These are phyloP conservation scores for Centella asiatica DNA, from an alignment of 129 eudicot species.

Conservation along the genomic window DNA sequence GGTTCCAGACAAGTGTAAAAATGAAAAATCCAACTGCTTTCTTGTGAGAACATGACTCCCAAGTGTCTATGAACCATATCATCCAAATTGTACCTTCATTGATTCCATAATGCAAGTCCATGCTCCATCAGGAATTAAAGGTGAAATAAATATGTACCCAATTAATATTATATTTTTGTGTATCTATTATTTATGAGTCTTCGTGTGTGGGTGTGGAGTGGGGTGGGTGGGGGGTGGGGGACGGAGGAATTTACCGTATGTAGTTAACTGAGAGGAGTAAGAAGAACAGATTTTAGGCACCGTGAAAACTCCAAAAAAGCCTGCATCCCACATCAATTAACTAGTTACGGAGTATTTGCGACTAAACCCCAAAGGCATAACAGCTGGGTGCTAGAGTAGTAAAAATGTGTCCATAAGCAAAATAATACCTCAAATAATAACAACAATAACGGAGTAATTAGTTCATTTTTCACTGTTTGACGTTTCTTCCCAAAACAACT, in stretches of 20 bases:
- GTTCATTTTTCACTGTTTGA: too few species aligned
- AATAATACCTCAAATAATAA: too few species aligned
- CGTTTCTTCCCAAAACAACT: too few species aligned
- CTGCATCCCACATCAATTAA: slow-evolving; percentile 24
- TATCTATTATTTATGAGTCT: too few species aligned
- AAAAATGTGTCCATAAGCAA: too few species aligned
- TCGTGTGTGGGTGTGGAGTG: neutral
- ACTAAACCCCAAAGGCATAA: too few species aligned
- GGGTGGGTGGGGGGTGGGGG: neutral
- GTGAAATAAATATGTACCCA: too few species aligned
- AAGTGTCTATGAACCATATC: slow-evolving; percentile 54
- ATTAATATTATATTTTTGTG: too few species aligned
- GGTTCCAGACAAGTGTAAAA: slow-evolving; percentile 69
- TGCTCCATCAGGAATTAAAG: too few species aligned
- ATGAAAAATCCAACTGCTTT: slow-evolving; percentile 62
- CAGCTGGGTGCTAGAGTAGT: too few species aligned
- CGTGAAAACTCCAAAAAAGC: slow-evolving; percentile 77
- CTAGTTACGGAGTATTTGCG: neutral
- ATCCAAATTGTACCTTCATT: slow-evolving; percentile 70
- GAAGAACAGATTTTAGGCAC: slow-evolving; percentile 82
- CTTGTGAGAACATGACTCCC: slow-evolving; percentile 81
- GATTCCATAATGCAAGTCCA: too few species aligned
- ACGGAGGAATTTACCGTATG: slow-evolving; percentile 70
- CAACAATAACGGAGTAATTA: too few species aligned
- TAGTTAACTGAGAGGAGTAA: slow-evolving; percentile 65